These are phyloP conservation scores for Xylariaceae sp. DNA, from an alignment of 2,329 filamentous ascomycete genomes.

Conservation along the genomic window DNA sequence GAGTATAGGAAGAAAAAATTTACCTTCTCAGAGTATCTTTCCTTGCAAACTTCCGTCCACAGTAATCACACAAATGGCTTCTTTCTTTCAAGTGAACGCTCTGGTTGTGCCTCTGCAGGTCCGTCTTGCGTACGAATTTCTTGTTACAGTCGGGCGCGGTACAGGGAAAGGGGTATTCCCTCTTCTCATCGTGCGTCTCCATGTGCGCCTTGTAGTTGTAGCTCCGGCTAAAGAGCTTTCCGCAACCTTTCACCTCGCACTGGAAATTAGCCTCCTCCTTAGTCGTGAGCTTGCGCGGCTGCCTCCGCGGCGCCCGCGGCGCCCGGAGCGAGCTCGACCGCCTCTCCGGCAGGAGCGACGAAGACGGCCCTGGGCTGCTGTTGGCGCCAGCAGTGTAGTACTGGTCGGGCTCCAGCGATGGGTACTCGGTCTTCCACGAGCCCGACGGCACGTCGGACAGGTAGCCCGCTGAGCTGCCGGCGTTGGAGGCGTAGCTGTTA, in stretches of 20 bases:
- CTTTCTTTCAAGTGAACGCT: slow-evolving; percentile 71
- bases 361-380: slow-evolving; percentile 15
- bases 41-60: slow-evolving; percentile 67
- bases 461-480: slow-evolving; percentile 31
- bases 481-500: slow-evolving; percentile 22
- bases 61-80: slow-evolving; percentile 67
- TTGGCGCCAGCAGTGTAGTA: slow-evolving; percentile 25
- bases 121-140: slow-evolving; percentile 78
- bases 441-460: slow-evolving; percentile 33
- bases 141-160: slow-evolving; percentile 61
- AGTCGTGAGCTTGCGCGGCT: slow-evolving; percentile 52
- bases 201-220: slow-evolving; percentile 87
- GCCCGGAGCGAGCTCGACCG: slow-evolving; percentile 21
- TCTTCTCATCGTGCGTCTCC: slow-evolving; percentile 74
- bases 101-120: slow-evolving; percentile 60
- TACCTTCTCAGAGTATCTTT: slow-evolving; percentile 82
- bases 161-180: slow-evolving; percentile 69
- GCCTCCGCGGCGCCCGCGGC: slow-evolving; percentile 30
- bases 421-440: slow-evolving; percentile 37
- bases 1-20: slow-evolving; percentile 20
- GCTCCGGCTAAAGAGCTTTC: slow-evolving; percentile 73
- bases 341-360: slow-evolving; percentile 22
- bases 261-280: slow-evolving; percentile 67
- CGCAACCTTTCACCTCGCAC: slow-evolving; percentile 66
- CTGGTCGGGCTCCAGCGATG: slow-evolving; percentile 28